Conservation (phyloP, 2,329 filamentous ascomycete species). For the Pestalotiopsis sp. region DNA sequence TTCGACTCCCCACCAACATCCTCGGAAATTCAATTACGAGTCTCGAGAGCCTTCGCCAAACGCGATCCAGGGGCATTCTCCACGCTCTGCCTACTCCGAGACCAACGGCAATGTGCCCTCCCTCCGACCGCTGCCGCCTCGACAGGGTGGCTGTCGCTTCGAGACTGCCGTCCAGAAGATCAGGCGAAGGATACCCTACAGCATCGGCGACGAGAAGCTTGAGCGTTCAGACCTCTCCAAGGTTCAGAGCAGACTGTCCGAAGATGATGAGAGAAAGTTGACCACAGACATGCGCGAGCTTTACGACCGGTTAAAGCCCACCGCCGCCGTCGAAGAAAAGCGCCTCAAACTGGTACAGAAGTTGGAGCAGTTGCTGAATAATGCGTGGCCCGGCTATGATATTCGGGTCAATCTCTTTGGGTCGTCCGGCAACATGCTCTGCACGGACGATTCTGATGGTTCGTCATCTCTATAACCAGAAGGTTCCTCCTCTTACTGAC, state of each 20-base stretch:
- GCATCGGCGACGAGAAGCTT: conserved; percentile 76
- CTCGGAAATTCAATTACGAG: conserved; percentile 77
- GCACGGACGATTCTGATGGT: conserved; percentile 96
- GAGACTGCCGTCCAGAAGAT: conserved; percentile 83
- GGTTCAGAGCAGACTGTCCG: conserved; percentile 68
- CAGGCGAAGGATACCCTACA: conserved; percentile 88
- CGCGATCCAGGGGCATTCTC: conserved; percentile 76
- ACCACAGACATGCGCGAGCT: conserved; percentile 82
- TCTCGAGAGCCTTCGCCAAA: conserved; percentile 80
- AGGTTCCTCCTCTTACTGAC: neutral
- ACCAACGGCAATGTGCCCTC: conserved; percentile 74
- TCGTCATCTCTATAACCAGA: conserved; percentile 33
- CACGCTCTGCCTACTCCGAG: conserved; percentile 87
- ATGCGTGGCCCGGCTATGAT: conserved; percentile 87
- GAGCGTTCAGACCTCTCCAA: conserved; percentile 71
- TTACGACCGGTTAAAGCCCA: conserved; percentile 83
- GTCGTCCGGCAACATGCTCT: conserved; percentile 94
- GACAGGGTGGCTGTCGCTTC: conserved; percentile 72
- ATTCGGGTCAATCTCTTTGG: conserved; percentile 94
- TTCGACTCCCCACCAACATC: conserved; percentile 87
- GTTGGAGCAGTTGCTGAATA: conserved; percentile 82
- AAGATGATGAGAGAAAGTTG: conserved; percentile 73
- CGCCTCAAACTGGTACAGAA: conserved; percentile 79
- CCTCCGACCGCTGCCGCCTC: conserved; percentile 62
- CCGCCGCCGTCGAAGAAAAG: conserved; percentile 73